A percentile compares a stretch with the other conserved stretches of the same genome.
phyloP scores from a whole-genome alignment of 2,329 filamentous ascomycete species.

The Colletotrichum shisoi region DNA sequence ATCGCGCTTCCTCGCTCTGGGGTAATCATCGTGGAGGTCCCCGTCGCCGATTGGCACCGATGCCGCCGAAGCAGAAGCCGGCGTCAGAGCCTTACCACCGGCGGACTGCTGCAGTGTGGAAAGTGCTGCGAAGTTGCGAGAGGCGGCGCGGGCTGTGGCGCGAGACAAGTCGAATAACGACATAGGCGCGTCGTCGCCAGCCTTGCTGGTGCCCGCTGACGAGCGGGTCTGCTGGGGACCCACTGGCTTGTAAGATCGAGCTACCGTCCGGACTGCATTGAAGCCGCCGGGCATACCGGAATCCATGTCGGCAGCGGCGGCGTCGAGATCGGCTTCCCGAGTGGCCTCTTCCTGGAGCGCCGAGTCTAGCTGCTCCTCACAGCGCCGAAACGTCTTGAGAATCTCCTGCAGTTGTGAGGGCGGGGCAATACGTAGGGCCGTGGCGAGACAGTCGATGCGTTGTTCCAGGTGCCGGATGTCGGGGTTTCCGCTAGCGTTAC shows the following conservation, averaged over 20 bases:
- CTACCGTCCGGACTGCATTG: conserved; percentile 47
- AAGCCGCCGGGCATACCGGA: conserved; percentile 66
- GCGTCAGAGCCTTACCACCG: conserved; percentile 42
- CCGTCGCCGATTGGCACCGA: conserved; percentile 31
- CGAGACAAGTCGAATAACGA: conserved; percentile 71
- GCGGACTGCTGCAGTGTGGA: conserved; percentile 59
- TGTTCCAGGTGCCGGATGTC: conserved; percentile 79
- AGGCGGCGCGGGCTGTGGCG: conserved; percentile 66
- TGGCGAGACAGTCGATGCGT: conserved; percentile 79
- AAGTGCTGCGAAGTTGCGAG: conserved; percentile 65
- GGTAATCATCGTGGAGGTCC: conserved; percentile 42
- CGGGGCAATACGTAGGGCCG: conserved; percentile 77
- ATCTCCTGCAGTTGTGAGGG: conserved; percentile 75
- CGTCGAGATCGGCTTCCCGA: conserved; percentile 75
- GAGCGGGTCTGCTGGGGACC: conserved; percentile 34
- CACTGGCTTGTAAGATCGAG: conserved; percentile 46
- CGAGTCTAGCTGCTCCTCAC: conserved; percentile 77
- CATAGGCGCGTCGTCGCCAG: conserved; percentile 67
- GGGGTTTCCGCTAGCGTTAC: conserved; percentile 66
- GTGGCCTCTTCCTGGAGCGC: conserved; percentile 72
- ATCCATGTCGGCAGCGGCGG: conserved; percentile 64
- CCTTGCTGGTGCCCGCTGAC: conserved; percentile 54
- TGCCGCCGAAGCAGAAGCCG: conserved; percentile 7
- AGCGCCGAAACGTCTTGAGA: conserved; percentile 75
- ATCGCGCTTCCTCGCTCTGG: conserved; percentile 73